Conservation (phyloP, 495 filamentous ascomycete genomes). For the Bacidia rubella region DNA sequence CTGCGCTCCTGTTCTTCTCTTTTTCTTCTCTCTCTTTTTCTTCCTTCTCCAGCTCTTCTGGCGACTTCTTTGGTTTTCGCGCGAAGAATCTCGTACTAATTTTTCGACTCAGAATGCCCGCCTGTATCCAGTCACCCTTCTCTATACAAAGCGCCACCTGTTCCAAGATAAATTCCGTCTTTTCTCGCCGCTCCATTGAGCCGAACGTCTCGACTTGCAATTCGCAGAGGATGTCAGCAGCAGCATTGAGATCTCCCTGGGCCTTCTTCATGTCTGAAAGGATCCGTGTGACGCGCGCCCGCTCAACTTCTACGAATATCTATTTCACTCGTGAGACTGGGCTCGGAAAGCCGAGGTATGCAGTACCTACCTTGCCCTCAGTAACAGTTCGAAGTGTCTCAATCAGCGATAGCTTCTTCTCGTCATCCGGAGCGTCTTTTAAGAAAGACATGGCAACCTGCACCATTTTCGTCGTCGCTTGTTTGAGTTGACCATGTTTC, state of each 20-base stretch:
- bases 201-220: conserved; percentile 98
- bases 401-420: conserved; percentile 83
- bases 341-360: not conserved
- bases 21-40: conserved; percentile 70
- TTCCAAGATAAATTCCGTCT: conserved; percentile 95
- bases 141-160: conserved; percentile 94
- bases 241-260: conserved; percentile 80
- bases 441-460: conserved; percentile 89
- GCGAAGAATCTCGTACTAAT: conserved; percentile 87
- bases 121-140: conserved; percentile 90
- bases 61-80: conserved; percentile 76
- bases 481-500: conserved; percentile 99
- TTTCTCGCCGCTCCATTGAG: conserved; percentile 92
- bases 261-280: conserved; percentile 93
- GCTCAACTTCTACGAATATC: conserved; percentile 98
- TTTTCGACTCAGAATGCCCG: conserved; percentile 85
- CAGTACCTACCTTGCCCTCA: conserved; percentile 69
- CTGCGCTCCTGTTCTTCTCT: conserved; percentile 52
- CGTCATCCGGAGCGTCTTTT: conserved; percentile 62
- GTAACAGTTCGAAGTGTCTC: conserved; percentile 93
- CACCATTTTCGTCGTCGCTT: conserved; percentile 97
- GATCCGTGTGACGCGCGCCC: conserved; percentile 86
- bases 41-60: conserved; percentile 78
- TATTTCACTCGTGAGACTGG: conserved; percentile 20
- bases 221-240: conserved; percentile 88